Base-by-base conservation (phyloP, 192 early-diverging fungal species). In the Podila minutissima region DNA sequence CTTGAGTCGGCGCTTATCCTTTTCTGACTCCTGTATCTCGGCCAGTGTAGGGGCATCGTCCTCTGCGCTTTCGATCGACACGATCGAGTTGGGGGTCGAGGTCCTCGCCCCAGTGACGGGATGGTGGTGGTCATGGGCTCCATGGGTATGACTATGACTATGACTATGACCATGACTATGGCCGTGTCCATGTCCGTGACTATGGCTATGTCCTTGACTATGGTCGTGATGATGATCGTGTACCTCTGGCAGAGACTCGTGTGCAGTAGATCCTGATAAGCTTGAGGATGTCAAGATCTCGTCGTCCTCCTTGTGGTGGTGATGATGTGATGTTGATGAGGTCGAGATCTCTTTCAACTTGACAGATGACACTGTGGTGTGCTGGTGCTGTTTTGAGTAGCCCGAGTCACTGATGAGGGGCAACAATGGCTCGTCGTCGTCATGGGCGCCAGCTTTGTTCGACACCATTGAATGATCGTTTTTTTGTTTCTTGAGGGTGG, bases 1-100 rank as follows among this genome's bases (percentile, higher is more conserved):
- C 66, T 86, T 67, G 37, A 93, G 82, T 32, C 87, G 85, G 13
- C 62, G 59, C 64, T 85, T 86, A 29, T 78, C 82, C 41, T 35
- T 72, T 24, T 68, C 71, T 9, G 77, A 58, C 38, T 67, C 66
- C 31, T 69, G 72, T 5, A 69, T 29, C 6, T 59, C 66, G 31
- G 72, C 71, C 26, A 69, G 46, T 29, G 71, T 19, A 6, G 60
- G 66, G 0, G 69, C 77, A 19, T 63, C 65, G 2, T 79, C 75
- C n/a, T 65, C 71, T 10, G 20, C 19, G 32, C 26, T 55, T 13
- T 72, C 62, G 29, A 63, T 50, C 1, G 37, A 64, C 24, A 51
- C 19, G 20, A 24, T 53, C 11, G 26, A 55, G 32, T 48, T 31
- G 51, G 3, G 57, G n/a, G 13, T 46, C 19, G n/a, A 59, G 51